These are phyloP conservation scores for Tricholoma bakamatsutake DNA, from an alignment of 768 basidiomycete species.

Conservation along the genomic window DNA sequence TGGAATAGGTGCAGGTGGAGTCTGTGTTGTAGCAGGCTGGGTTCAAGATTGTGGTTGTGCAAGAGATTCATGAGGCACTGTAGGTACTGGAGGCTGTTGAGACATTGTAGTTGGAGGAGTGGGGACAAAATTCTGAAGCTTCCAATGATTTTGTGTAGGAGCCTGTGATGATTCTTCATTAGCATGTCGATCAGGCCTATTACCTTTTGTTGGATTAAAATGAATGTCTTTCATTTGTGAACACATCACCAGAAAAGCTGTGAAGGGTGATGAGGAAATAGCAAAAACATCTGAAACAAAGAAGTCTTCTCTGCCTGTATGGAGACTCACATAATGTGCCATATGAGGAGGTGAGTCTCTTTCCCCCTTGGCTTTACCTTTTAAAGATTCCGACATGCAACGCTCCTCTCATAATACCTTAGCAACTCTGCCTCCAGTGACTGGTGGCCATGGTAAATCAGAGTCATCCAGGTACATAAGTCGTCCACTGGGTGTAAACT, in stretches of 20 bases:
- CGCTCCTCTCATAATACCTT: too few species aligned
- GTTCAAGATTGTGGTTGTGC: background rate
- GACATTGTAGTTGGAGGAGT: background rate
- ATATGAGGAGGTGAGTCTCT: slow-evolving; percentile 7
- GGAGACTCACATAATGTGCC: slow-evolving; percentile 4
- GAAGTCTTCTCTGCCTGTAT: slow-evolving; percentile 1
- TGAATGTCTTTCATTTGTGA: background rate
- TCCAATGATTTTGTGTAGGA: background rate
- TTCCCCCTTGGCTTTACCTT: slow-evolving; percentile 3
- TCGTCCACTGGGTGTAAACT: too few species aligned
- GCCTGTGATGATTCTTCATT: background rate
- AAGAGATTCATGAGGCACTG: background rate
- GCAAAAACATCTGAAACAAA: background rate
- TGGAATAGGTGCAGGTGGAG: background rate
- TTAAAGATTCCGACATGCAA: background rate
- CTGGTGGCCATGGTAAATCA: too few species aligned
- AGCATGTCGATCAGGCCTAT: background rate
- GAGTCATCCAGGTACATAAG: too few species aligned
- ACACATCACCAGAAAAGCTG: background rate
- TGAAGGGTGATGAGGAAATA: background rate
- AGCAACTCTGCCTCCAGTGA: too few species aligned
- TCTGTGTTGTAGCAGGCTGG: background rate
- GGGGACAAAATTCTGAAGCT: background rate
- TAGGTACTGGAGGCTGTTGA: background rate
- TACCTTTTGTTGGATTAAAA: background rate